Evolutionary conservation across 192 early-diverging fungal species (phyloP).

Genomic region (Backusella tuberculispora): DNA sequence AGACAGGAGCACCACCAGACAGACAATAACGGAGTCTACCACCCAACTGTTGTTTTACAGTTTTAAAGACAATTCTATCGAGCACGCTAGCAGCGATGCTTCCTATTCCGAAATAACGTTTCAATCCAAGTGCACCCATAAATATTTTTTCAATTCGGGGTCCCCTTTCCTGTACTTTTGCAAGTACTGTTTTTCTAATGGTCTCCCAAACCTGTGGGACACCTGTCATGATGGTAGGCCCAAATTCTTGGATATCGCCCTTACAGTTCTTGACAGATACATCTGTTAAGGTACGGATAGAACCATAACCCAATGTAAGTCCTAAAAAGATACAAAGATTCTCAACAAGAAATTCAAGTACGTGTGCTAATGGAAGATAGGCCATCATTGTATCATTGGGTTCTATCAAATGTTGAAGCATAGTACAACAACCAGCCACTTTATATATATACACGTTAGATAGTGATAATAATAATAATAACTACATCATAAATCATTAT

Average conservation of each 20-base stretch:
- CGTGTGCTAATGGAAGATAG: constrained; percentile 85
- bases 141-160: constrained; percentile 71
- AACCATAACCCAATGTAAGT: constrained; percentile 60
- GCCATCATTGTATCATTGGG: constrained; percentile 67
- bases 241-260: constrained; percentile 65
- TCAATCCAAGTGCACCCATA: constrained; percentile 71
- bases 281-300: constrained; percentile 59
- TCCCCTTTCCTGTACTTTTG: constrained; percentile 46
- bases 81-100: constrained; percentile 71
- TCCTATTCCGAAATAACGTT: constrained; percentile 59
- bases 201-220: constrained; percentile 70
- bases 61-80: constrained; percentile 83
- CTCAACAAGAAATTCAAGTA: constrained; percentile 64
- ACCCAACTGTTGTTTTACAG: constrained; percentile 82
- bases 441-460: constrained; percentile 34
- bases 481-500: neutral
- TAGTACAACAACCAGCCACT: constrained; percentile 64
- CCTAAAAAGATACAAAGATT: constrained; percentile 40
- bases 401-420: constrained; percentile 54
- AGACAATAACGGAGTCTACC: constrained; percentile 80
- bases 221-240: constrained; percentile 62
- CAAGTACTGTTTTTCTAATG: constrained; percentile 41
- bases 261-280: constrained; percentile 61
- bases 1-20: constrained; percentile 91
- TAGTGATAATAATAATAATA: constrained; percentile 32